Conservation (phyloP, 2,329 filamentous ascomycete species). For the Diaporthe citriasiana region DNA sequence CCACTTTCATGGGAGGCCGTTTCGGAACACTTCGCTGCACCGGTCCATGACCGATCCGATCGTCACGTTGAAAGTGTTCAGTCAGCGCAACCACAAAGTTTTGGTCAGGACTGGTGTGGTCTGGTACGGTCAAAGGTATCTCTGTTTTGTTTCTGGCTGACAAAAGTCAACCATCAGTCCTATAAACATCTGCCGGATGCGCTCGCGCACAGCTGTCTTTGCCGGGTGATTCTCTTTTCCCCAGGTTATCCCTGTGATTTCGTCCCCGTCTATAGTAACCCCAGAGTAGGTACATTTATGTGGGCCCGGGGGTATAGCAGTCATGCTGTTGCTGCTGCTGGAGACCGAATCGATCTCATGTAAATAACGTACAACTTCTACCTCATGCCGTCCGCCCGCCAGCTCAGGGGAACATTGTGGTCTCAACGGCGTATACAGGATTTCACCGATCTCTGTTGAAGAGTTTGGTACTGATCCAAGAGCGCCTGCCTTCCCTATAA, state of each 20-base stretch:
- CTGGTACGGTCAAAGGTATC: background rate
- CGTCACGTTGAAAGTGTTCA: background rate
- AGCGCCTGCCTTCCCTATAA: background rate
- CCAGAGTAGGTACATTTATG: background rate
- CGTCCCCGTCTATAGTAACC: constrained; percentile 8
- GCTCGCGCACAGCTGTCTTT: constrained; percentile 27
- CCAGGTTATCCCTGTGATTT: background rate
- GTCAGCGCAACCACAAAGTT: background rate
- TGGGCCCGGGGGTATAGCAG: constrained; percentile 18
- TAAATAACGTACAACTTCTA: constrained; percentile 2
- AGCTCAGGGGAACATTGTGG: background rate
- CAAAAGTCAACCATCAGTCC: background rate
- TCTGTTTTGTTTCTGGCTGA: constrained; percentile 16
- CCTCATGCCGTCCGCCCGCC: background rate
- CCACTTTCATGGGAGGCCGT: constrained; percentile 31
- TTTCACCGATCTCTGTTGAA: constrained; percentile 9
- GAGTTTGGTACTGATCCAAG: background rate
- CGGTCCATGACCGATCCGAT: background rate
- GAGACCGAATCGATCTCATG: background rate
- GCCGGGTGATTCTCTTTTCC: background rate
- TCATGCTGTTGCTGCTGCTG: background rate
- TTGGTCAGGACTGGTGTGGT: background rate
- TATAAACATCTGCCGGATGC: background rate
- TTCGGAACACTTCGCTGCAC: constrained; percentile 1
- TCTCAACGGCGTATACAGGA: background rate